Evolutionary conservation across 192 early-diverging fungal genomes (phyloP), one percentile per base, ranked within the genome.

Genomic region (Coemansia erecta): DNA sequence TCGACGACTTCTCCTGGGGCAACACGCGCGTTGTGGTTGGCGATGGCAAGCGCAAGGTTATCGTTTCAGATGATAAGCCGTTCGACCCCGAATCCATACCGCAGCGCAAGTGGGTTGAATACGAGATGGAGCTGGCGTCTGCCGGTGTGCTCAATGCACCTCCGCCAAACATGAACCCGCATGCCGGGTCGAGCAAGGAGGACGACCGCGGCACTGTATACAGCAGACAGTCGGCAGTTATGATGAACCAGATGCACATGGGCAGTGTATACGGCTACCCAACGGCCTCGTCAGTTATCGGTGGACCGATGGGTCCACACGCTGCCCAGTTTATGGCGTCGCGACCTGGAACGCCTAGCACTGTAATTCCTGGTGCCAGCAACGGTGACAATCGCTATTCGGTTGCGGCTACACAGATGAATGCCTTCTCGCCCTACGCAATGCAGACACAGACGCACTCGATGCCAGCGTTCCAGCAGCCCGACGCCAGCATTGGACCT

Each of bases 1-100:
- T 95, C 83, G 95, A 98, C 56, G 95, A 97, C 68, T 98, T 98
- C 71, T 92, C 91, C 11, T 98, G 96, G 96, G 96, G 96, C 69
- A 94, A 97, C 66, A 98, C 96, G 33, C 89, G 90, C 64, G 85
- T 88, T 18, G 89, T 90, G 0, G 84, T 89, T 0, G 90, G 90
- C 39, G 85, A 86, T 23, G 84, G 81, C 26, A 84, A 82, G 46
- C 84, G 81, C 58, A 84, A 88, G 78, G 73, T 89, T 12, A 82
- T 85, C 57, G 70, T 84, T 10, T 72, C 77, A 18, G 91, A 90
- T 60, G 88, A 90, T 28, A 89, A 91, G 56, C 79, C 87, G 59
- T 97, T 94, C 60, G 87, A 97, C 63, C 92, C 92, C 8, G 85
- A 83, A 61, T 84, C 82, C 57, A 94, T 98, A 63, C 92, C 93